Base-by-base conservation (phyloP, 768 basidiomycete genomes). In the Filobasidium wieringae region DNA sequence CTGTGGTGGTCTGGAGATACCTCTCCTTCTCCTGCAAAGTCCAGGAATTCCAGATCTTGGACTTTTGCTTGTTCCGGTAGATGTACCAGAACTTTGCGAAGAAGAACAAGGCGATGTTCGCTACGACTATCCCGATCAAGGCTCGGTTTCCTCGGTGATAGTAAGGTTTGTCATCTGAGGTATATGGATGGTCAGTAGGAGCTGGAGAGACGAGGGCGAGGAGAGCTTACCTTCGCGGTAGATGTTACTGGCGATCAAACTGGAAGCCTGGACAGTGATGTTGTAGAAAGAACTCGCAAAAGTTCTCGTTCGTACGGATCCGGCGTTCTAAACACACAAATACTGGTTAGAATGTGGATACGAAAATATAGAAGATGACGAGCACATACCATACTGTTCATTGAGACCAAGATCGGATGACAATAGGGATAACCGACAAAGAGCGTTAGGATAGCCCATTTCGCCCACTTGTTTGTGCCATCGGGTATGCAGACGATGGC, bases 241-340 rank as follows among this genome's bases (percentile, higher is more conserved):
- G 40, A 84, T 79, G 61, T 83, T 80, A 15, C 79, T 77, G 7
- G 63, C 58, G 9, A 66, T 47, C 14, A 58, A 52, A 58, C 15
- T 63, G 39, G 37, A 79, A 2, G 79, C 79, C 69, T 83, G 81
- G 19, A 82, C 80, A 59, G 78, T 80, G 78, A 84, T 82, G 63
- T 83, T 84, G 68, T 84, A 84, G n/a, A 82, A 71, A 1, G 76
- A 75, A 7, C 77, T 74, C 1, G 69, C 67, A 9, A 76, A 72
- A 9, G 73, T 81, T 66, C 82, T 74, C 6, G 79, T 81, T 40
- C 79, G 72, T 2, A 84, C 84, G 53, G 79, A 80, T 64, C 79
- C 78, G 1, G 83, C 81, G 67, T 84, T 84, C 51, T 79, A 75
- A 1, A 80, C 82, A 0, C 78, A 76, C 81, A 81, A 82, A 1